A percentile compares a stretch with the other conserved stretches of the same genome.
Conservation (phyloP, 2,329 filamentous ascomycete genomes). For the Nothopassalora personata region DNA sequence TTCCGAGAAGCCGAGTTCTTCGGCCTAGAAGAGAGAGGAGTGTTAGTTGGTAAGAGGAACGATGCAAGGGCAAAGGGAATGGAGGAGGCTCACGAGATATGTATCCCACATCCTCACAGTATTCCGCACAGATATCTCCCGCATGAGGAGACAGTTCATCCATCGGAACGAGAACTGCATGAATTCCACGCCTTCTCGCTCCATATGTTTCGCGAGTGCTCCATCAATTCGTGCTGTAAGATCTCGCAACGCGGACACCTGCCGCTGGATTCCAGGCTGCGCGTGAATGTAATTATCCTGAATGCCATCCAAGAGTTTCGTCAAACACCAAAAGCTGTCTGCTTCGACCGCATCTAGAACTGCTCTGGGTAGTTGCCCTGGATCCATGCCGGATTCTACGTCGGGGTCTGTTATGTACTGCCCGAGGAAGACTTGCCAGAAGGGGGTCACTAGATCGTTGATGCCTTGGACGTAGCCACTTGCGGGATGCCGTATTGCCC, state of each 20-base stretch:
- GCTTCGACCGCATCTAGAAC: conserved; percentile 96
- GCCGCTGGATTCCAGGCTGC: conserved; percentile 91
- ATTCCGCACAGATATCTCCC: conserved; percentile 92
- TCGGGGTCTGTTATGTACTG: conserved; percentile 92
- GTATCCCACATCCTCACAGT: conserved; percentile 99
- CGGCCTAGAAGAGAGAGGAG: conserved; percentile 57
- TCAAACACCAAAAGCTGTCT: conserved; percentile 97
- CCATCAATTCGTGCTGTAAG: conserved; percentile 86
- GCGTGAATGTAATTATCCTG: conserved; percentile 99
- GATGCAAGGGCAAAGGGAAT: neutral
- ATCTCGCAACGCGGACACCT: conserved; percentile 83
- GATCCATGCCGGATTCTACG: conserved; percentile 93
- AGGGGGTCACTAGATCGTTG: conserved; percentile 94
- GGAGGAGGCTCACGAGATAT: conserved; percentile 66
- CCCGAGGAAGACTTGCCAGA: conserved; percentile 95
- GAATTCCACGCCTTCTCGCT: conserved; percentile 89
- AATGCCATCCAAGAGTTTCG: conserved; percentile 95
- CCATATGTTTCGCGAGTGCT: conserved; percentile 77
- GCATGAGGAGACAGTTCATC: conserved; percentile 99
- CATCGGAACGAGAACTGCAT: conserved; percentile 99
- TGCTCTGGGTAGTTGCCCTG: conserved; percentile 81
- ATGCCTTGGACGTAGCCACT: conserved; percentile 98
- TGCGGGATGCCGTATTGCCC: conserved; percentile 95
- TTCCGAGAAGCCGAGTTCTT: conserved; percentile 96
- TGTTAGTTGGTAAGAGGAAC: neutral